Conservation (phyloP, 805 yeast genomes). For the Yamadazyma tumulicola region DNA sequence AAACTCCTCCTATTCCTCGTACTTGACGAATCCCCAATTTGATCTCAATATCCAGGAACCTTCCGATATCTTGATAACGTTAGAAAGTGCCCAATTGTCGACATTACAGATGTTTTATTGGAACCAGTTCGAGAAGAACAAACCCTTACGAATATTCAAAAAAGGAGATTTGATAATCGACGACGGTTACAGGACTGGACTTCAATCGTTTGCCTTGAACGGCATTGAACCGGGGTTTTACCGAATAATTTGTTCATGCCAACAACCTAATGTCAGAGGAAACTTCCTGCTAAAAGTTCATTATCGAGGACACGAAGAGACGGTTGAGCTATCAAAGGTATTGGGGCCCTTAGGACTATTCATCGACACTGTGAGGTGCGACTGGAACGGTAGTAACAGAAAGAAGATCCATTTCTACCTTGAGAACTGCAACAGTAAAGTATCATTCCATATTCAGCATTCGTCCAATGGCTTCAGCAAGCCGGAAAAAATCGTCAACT, state of each 20-base stretch:
- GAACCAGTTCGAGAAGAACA: slow-evolving; percentile 20
- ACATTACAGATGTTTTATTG: slow-evolving; percentile 45
- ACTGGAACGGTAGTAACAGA: slow-evolving; percentile 42
- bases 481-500: slow-evolving; percentile 19
- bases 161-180: slow-evolving; percentile 27
- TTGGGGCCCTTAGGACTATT: slow-evolving; percentile 36
- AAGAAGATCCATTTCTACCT: slow-evolving; percentile 27
- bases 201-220: slow-evolving; percentile 16
- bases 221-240: slow-evolving; percentile 35
- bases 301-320: background rate
- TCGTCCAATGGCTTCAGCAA: slow-evolving; percentile 11
- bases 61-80: slow-evolving; percentile 15
- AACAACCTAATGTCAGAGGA: slow-evolving; percentile 25
- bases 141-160: slow-evolving; percentile 19
- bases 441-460: slow-evolving; percentile 25
- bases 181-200: slow-evolving; percentile 30
- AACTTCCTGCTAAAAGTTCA: slow-evolving; percentile 25
- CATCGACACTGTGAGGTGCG: slow-evolving; percentile 12
- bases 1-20: slow-evolving; percentile 45
- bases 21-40: slow-evolving; percentile 55
- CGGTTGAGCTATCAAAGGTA: slow-evolving; percentile 7
- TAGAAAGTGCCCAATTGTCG: slow-evolving; percentile 18
- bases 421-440: slow-evolving; percentile 16
- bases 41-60: slow-evolving; percentile 18
- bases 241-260: slow-evolving; percentile 46